A percentile compares a stretch with the other conserved stretches of the same genome.
Conservation (phyloP, 179 eudicot genomes). For the Silene noctiflora region DNA sequence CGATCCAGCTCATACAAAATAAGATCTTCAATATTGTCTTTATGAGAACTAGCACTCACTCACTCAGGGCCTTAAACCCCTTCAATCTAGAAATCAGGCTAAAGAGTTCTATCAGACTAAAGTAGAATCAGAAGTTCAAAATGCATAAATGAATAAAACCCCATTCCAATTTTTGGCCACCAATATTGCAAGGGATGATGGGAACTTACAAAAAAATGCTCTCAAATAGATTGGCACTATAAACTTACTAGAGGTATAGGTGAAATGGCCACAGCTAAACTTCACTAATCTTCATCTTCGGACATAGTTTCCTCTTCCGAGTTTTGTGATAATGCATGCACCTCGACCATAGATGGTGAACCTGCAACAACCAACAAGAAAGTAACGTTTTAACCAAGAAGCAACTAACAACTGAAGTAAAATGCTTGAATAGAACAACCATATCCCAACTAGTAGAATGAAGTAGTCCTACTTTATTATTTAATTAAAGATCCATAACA, state of each 20-base stretch:
- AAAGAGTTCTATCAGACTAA: not conserved
- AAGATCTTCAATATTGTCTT: not conserved
- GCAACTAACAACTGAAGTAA: not conserved
- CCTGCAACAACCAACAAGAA: constrained; percentile 5
- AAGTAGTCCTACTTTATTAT: not conserved
- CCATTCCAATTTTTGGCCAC: not conserved
- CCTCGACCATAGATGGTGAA: constrained; percentile 2
- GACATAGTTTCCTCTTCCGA: constrained; percentile 10
- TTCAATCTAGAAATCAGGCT: not conserved
- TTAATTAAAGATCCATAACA: no score
- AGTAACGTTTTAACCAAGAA: not conserved
- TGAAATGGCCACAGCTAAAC: constrained; percentile 19
- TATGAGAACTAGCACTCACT: not conserved
- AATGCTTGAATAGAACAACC: not conserved
- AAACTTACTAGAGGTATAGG: constrained; percentile 13
- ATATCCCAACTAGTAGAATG: not conserved
- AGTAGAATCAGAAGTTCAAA: not conserved
- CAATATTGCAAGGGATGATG: not conserved
- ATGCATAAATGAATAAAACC: not conserved
- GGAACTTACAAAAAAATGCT: not conserved
- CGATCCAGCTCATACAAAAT: not conserved
- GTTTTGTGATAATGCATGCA: constrained; percentile 5
- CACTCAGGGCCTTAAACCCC: not conserved
- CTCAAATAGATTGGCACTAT: constrained; percentile 5
- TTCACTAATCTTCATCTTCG: constrained; percentile 26